Evolutionary conservation across 495 filamentous ascomycete genomes (phyloP).

Genomic region (Hyaloscypha variabilis): DNA sequence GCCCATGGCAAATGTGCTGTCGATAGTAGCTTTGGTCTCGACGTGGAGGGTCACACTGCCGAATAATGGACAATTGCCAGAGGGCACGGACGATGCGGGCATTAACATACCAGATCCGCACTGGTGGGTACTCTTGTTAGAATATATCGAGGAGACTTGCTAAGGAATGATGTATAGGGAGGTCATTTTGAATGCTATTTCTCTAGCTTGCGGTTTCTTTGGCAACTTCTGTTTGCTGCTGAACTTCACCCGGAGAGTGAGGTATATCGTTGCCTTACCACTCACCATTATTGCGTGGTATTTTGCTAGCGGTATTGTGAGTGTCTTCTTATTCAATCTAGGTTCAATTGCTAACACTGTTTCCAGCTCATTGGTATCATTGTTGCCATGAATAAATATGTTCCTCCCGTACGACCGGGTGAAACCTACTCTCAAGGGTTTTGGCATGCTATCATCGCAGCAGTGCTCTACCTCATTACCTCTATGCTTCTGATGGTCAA

Average conservation of each 20-base stretch:
- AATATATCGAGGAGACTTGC: background rate
- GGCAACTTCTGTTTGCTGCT: constrained; percentile 75
- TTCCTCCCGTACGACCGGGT: constrained; percentile 56
- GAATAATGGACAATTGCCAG: constrained; percentile 41
- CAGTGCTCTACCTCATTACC: constrained; percentile 65
- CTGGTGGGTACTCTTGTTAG: constrained; percentile 47
- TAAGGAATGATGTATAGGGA: constrained; percentile 31
- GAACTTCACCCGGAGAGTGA: constrained; percentile 73
- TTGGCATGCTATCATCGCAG: constrained; percentile 76
- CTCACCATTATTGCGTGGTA: constrained; percentile 71
- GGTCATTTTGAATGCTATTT: constrained; percentile 64
- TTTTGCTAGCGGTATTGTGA: constrained; percentile 64
- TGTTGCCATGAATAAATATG: constrained; percentile 60
- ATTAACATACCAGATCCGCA: constrained; percentile 57
- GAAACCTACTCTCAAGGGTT: constrained; percentile 74
- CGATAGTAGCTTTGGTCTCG: constrained; percentile 71
- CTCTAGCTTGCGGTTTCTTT: constrained; percentile 64
- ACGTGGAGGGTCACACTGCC: constrained; percentile 58
- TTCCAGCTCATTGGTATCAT: constrained; percentile 62
- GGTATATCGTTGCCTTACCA: constrained; percentile 76
- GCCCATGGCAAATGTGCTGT: constrained; percentile 74
- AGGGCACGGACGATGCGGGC: constrained; percentile 51
- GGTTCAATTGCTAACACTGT: background rate
- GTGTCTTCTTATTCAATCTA: constrained; percentile 32
- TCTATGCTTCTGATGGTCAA: constrained; percentile 70